Conservation (phyloP, 2,329 filamentous ascomycete species). For the Periconia sp. region DNA sequence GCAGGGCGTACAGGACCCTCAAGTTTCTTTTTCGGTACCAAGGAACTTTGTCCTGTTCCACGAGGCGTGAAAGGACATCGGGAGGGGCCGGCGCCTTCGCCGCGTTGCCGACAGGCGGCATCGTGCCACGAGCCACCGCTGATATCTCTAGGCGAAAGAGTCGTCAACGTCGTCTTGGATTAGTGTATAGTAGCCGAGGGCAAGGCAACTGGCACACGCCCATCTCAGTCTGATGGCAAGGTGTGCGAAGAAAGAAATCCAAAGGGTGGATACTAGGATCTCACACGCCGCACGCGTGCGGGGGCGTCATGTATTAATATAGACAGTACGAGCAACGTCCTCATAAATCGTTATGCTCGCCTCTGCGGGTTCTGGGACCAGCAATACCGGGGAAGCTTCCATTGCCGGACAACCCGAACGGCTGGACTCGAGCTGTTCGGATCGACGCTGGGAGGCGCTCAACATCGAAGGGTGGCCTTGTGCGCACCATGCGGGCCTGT, state of each 20-base stretch:
- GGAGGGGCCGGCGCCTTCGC: slow-evolving; percentile 32
- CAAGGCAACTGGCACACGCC: not conserved
- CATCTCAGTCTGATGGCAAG: not conserved
- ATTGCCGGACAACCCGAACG: not conserved
- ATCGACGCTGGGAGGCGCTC: not conserved
- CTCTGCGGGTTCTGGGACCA: not conserved
- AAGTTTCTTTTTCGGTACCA: slow-evolving; percentile 45
- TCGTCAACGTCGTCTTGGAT: not conserved
- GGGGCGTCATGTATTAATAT: not conserved
- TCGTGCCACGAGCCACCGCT: not conserved
- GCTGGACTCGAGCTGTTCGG: not conserved
- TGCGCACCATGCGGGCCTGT: not conserved
- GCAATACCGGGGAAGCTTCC: not conserved
- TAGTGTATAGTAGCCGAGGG: not conserved
- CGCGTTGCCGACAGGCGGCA: slow-evolving; percentile 9
- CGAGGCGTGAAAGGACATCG: slow-evolving; percentile 41
- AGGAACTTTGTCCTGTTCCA: slow-evolving; percentile 40
- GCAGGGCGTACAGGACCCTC: slow-evolving; percentile 36
- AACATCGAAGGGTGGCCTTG: not conserved
- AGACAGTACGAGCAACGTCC: not conserved
- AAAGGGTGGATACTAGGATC: not conserved
- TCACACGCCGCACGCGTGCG: not conserved
- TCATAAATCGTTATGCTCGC: not conserved
- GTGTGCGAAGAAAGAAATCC: not conserved
- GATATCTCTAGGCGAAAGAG: not conserved